Percentiles rank a stretch among this genome's conserved stretches.
Conservation (phyloP, 2,329 filamentous ascomycete genomes). For the Davidsoniella virescens region DNA sequence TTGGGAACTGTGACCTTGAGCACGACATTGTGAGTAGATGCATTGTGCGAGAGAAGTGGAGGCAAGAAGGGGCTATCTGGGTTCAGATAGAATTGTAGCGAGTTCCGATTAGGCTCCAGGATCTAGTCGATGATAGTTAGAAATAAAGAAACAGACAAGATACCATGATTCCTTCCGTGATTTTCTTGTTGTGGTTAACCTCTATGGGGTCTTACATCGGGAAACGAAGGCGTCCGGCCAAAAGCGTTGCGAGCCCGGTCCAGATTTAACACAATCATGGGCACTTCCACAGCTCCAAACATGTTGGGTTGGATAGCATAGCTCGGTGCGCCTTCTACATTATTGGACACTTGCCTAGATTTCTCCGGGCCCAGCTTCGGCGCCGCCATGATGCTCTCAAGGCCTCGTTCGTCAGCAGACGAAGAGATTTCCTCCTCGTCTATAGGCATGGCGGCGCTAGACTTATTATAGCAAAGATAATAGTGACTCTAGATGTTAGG, state of each 20-base stretch:
- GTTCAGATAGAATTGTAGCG: slow-evolving; percentile 56
- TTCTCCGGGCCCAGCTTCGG: not conserved
- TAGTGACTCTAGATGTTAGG: not conserved
- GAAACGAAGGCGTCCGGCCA: slow-evolving; percentile 23
- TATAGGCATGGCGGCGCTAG: not conserved
- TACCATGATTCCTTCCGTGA: no score
- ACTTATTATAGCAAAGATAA: not conserved
- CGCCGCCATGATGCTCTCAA: not conserved
- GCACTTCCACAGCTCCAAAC: slow-evolving; percentile 27
- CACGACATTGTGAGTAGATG: slow-evolving; percentile 65
- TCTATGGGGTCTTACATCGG: slow-evolving; percentile 21
- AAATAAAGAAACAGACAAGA: no score
- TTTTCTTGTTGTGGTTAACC: not conserved
- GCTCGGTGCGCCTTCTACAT: slow-evolving; percentile 9
- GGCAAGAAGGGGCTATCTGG: slow-evolving; percentile 66
- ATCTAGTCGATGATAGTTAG: slow-evolving; percentile 20
- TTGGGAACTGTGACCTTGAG: slow-evolving; percentile 77
- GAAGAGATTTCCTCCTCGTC: not conserved
- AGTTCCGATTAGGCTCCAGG: slow-evolving; percentile 31
- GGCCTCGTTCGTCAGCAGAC: not conserved
- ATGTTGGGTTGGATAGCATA: slow-evolving; percentile 20
- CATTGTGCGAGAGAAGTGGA: slow-evolving; percentile 61
- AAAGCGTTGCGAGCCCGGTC: slow-evolving; percentile 28
- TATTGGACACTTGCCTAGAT: not conserved
- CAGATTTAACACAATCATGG: slow-evolving; percentile 28